phyloP scores from a whole-genome alignment of 805 yeast genomes.

The Lachancea mirantina region DNA sequence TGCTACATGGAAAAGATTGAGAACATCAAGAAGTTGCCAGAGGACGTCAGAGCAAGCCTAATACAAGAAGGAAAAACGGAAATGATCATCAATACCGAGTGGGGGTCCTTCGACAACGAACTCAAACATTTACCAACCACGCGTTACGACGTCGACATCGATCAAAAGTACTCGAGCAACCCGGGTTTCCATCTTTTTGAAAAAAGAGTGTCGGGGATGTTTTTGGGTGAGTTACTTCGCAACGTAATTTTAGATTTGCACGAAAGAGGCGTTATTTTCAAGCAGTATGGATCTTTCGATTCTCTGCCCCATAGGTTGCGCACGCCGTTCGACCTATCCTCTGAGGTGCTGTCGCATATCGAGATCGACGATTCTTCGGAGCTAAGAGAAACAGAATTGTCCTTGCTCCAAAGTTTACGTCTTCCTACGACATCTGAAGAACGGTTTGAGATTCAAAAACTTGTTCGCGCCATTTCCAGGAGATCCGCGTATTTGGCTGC shows the following conservation, averaged over 20 bases:
- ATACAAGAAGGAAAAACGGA: slow-evolving; percentile 43
- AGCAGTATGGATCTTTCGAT: slow-evolving; percentile 40
- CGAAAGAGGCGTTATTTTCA: slow-evolving; percentile 49
- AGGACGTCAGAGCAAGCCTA: slow-evolving; percentile 34
- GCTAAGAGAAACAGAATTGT: slow-evolving; percentile 61
- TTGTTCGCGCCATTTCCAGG: slow-evolving; percentile 73
- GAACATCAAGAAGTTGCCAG: slow-evolving; percentile 67
- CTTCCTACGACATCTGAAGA: slow-evolving; percentile 65
- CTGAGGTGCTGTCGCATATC: slow-evolving; percentile 79
- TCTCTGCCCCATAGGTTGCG: slow-evolving; percentile 51
- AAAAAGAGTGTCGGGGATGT: slow-evolving; percentile 89
- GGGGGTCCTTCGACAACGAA: slow-evolving; percentile 95
- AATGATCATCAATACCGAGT: slow-evolving; percentile 92
- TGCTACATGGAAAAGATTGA: slow-evolving; percentile 78
- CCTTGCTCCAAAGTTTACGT: slow-evolving; percentile 58
- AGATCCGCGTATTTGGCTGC: slow-evolving; percentile 90
- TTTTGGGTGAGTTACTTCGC: slow-evolving; percentile 82
- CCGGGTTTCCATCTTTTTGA: slow-evolving; percentile 88
- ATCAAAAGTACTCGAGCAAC: slow-evolving; percentile 62
- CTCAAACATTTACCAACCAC: slow-evolving; percentile 70
- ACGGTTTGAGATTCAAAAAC: slow-evolving; percentile 60
- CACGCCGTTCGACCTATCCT: slow-evolving; percentile 70
- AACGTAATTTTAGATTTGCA: slow-evolving; percentile 64
- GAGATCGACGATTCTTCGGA: slow-evolving; percentile 78
- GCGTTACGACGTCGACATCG: slow-evolving; percentile 66